These are phyloP conservation scores for Haematococcus lacustris DNA, from an alignment of 139 green algal species.

Conservation along the genomic window DNA sequence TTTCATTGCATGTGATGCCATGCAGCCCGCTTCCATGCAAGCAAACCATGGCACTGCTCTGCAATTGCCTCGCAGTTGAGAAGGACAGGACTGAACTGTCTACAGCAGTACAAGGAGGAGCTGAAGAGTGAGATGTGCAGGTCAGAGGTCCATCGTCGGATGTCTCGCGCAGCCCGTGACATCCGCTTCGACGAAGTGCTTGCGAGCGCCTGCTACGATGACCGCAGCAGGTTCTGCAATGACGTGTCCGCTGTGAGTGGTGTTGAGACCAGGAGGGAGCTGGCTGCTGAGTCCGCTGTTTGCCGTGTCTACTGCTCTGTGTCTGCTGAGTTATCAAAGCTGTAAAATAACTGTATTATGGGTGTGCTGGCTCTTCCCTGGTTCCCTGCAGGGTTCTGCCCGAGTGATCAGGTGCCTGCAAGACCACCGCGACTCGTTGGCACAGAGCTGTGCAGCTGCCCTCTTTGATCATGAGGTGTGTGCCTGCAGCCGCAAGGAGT, in stretches of 20 bases:
- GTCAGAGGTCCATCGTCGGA: slow-evolving; percentile 38
- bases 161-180: slow-evolving; percentile 53
- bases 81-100: slow-evolving; percentile 33
- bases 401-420: slow-evolving; percentile 83
- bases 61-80: too few species aligned
- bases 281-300: neutral
- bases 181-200: slow-evolving; percentile 82
- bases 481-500: too few species aligned
- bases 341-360: too few species aligned
- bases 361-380: too few species aligned
- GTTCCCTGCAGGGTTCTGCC: slow-evolving; percentile 62
- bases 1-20: too few species aligned
- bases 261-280: neutral
- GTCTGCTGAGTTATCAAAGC: too few species aligned
- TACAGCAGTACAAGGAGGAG: slow-evolving; percentile 49
- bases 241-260: slow-evolving; percentile 45
- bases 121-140: slow-evolving; percentile 39
- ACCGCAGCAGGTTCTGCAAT: slow-evolving; percentile 50
- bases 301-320: too few species aligned
- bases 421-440: slow-evolving; percentile 58
- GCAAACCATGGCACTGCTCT: too few species aligned
- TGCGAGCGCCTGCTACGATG: slow-evolving; percentile 55
- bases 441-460: slow-evolving; percentile 50
- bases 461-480: slow-evolving; percentile 76
- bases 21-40: too few species aligned